A percentile compares a stretch with the other conserved stretches of the same genome.
Evolutionary conservation across 495 filamentous ascomycete genomes (phyloP).

Genomic region (Neurospora sp.): DNA sequence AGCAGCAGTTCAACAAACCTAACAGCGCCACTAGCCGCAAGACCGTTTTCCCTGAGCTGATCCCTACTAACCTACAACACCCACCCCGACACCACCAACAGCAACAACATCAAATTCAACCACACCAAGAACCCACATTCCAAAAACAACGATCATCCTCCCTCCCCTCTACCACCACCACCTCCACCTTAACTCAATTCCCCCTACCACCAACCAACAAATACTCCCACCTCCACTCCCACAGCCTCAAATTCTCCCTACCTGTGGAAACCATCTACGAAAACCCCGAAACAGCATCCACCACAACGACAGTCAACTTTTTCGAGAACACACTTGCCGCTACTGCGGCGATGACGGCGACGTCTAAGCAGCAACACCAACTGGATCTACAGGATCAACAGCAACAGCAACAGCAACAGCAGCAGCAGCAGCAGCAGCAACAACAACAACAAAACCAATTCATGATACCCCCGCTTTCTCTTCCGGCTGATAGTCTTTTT

Average conservation of each 20-base stretch:
- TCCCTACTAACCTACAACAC: background rate
- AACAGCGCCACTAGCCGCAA: background rate
- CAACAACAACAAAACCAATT: conserved; percentile 5
- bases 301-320: background rate
- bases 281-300: background rate
- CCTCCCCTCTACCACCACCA: background rate
- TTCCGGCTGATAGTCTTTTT: background rate
- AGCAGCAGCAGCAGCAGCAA: background rate
- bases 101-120: background rate
- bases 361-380: background rate
- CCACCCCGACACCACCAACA: background rate
- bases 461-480: background rate
- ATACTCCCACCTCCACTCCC: background rate
- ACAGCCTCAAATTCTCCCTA: background rate
- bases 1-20: background rate
- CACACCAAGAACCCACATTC: background rate
- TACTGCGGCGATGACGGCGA: background rate
- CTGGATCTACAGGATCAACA: background rate
- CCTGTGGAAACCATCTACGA: background rate
- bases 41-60: background rate
- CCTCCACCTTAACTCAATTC: background rate
- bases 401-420: background rate
- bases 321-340: background rate
- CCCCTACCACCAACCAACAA: background rate
- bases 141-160: background rate